Percentiles rank a stretch among this genome's conserved stretches.
phyloP scores from a whole-genome alignment of 2,329 filamentous ascomycete species.

The Herpotrichia juniperi region DNA sequence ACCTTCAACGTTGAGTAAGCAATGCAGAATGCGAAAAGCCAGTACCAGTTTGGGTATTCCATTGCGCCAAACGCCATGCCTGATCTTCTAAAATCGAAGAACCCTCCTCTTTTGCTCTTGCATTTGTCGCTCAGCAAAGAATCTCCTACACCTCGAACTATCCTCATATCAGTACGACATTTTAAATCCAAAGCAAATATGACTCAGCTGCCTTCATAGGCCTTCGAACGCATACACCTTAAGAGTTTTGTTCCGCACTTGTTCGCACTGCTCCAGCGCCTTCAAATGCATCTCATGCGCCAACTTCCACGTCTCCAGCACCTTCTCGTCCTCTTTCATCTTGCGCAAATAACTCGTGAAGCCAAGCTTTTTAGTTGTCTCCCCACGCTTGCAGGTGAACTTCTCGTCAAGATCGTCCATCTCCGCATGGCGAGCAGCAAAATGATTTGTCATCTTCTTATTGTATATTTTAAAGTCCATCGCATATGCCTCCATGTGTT shows the following conservation, averaged over 20 bases:
- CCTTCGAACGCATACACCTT: slow-evolving; percentile 2
- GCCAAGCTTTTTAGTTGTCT: slow-evolving; percentile 55
- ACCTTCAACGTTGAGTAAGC: no score
- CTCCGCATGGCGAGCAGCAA: slow-evolving; percentile 58
- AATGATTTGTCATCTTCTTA: slow-evolving; percentile 61
- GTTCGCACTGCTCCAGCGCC: slow-evolving; percentile 52
- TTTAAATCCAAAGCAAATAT: no score
- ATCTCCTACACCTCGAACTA: background rate
- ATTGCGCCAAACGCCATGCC: slow-evolving; percentile 3
- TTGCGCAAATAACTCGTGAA: slow-evolving; percentile 65
- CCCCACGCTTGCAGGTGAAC: slow-evolving; percentile 61
- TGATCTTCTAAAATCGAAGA: background rate
- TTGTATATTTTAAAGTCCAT: slow-evolving; percentile 63
- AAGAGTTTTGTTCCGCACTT: slow-evolving; percentile 17
- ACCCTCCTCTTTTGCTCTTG: no score
- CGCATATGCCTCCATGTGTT: slow-evolving; percentile 61
- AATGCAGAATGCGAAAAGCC: background rate
- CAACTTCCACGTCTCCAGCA: slow-evolving; percentile 65
- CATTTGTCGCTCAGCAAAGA: background rate
- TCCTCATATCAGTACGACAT: no score
- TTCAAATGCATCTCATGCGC: slow-evolving; percentile 66
- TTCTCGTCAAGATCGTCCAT: slow-evolving; percentile 47
- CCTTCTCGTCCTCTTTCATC: slow-evolving; percentile 68
- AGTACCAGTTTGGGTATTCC: slow-evolving; percentile 1
- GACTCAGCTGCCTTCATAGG: background rate